These are phyloP conservation scores for Polyporus arcularius DNA, from an alignment of 768 basidiomycete species.

Conservation along the genomic window DNA sequence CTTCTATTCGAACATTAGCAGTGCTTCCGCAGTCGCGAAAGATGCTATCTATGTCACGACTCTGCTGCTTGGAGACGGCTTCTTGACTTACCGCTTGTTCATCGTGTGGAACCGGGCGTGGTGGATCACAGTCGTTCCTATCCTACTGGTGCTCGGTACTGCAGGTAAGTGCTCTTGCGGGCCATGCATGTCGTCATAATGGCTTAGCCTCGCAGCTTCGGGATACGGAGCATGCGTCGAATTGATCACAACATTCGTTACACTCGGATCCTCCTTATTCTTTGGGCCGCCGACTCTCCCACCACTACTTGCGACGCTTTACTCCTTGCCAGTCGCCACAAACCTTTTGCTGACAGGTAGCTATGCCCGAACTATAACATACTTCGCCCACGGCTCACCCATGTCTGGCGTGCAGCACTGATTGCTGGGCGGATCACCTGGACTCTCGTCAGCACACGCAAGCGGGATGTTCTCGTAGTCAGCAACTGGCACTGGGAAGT, in stretches of 20 bases:
- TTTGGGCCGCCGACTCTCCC: not conserved
- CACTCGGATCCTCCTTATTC: no score
- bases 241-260: not conserved
- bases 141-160: constrained; percentile 2
- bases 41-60: constrained; percentile 15
- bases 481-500: constrained; percentile 13
- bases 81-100: constrained; percentile 15
- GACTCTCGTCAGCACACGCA: constrained; percentile 3
- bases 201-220: not conserved
- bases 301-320: constrained; percentile 9
- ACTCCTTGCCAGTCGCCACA: constrained; percentile 10
- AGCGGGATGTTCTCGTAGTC: not conserved
- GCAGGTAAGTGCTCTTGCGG: not conserved
- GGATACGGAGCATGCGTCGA: constrained; percentile 11
- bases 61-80: constrained; percentile 12
- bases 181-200: not conserved
- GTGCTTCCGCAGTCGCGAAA: constrained; percentile 12
- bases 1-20: constrained; percentile 6
- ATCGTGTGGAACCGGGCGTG: constrained; percentile 10
- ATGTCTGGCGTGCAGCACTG: not conserved
- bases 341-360: constrained; percentile 12
- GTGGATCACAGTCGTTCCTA: constrained; percentile 8
- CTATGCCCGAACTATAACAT: not conserved
- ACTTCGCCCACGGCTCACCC: not conserved
- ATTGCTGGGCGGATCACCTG: constrained; percentile 18